Conservation (phyloP, 371 early-diverging fungal genomes). For the Circinella minor region DNA sequence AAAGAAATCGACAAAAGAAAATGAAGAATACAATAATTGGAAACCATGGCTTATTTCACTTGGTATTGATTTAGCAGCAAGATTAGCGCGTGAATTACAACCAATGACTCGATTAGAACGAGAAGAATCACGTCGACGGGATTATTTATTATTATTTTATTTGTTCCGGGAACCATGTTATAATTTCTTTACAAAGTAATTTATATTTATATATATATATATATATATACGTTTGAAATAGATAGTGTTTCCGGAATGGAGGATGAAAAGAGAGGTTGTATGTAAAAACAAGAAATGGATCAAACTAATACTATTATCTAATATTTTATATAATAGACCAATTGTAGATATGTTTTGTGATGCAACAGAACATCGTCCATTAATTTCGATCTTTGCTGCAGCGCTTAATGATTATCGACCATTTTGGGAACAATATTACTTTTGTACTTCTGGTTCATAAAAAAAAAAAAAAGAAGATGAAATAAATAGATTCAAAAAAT, state of each 20-base stretch:
- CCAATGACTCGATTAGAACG: constrained; percentile 35
- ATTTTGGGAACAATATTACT: constrained; percentile 50
- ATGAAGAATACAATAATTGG: constrained; percentile 22
- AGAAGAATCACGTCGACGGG: constrained; percentile 39
- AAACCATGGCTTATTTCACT: constrained; percentile 48
- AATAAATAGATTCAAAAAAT: neutral
- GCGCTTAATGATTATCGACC: constrained; percentile 48
- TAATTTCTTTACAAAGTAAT: constrained; percentile 37
- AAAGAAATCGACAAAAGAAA: constrained; percentile 28
- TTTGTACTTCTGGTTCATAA: constrained; percentile 48
- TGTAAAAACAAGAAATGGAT: neutral
- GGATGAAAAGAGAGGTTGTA: too few relatives aligned
- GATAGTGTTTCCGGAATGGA: too few relatives aligned
- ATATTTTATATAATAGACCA: constrained; percentile 14
- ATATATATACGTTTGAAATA: too few relatives aligned
- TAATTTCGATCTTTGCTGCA: constrained; percentile 42
- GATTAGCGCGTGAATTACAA: constrained; percentile 30
- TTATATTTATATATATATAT: neutral
- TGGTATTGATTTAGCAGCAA: constrained; percentile 32
- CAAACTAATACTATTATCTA: neutral
- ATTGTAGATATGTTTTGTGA: constrained; percentile 37
- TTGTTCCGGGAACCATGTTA: constrained; percentile 40
- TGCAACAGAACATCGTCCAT: constrained; percentile 42
- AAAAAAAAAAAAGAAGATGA: neutral
- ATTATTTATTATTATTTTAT: constrained; percentile 42